phyloP scores from a whole-genome alignment of 306 rosid genomes.

The Senna siamea region DNA sequence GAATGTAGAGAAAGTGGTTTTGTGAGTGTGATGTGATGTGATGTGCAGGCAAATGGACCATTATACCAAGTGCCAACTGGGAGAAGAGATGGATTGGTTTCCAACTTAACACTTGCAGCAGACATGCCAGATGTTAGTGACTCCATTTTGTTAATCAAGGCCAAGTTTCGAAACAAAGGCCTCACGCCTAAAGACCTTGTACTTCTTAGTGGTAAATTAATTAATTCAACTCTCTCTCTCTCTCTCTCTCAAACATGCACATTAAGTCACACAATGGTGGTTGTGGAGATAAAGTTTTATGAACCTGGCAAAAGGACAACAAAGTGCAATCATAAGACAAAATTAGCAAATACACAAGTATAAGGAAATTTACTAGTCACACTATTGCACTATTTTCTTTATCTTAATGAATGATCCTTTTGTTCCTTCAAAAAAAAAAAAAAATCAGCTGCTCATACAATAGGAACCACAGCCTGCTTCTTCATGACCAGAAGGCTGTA shows the following conservation, averaged over 20 bases:
- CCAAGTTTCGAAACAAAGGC: conserved; percentile 64
- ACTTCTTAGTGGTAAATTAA: conserved; percentile 64
- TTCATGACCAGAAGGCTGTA: conserved; percentile 76
- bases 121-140: conserved; percentile 86
- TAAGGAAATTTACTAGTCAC: no score
- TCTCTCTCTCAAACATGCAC: no score
- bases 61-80: conserved; percentile 73
- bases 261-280: no score
- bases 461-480: conserved; percentile 95
- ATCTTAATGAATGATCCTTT: no score
- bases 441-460: conserved; percentile 94
- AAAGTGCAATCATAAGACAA: no score
- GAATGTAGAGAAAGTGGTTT: no score
- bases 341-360: no score
- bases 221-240: no score
- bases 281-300: no score
- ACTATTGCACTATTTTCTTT: no score
- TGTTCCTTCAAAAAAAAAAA: no score
- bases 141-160: conserved; percentile 62
- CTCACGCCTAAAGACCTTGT: conserved; percentile 79
- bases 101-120: conserved; percentile 54
- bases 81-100: conserved; percentile 76
- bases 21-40: not conserved
- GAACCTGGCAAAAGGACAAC: no score
- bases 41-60: conserved; percentile 68